Evolutionary conservation across 1,284 basidiomycete genomes (phyloP), one percentile per base, ranked within the genome.

Genomic region (Microbotryum intermedium): DNA sequence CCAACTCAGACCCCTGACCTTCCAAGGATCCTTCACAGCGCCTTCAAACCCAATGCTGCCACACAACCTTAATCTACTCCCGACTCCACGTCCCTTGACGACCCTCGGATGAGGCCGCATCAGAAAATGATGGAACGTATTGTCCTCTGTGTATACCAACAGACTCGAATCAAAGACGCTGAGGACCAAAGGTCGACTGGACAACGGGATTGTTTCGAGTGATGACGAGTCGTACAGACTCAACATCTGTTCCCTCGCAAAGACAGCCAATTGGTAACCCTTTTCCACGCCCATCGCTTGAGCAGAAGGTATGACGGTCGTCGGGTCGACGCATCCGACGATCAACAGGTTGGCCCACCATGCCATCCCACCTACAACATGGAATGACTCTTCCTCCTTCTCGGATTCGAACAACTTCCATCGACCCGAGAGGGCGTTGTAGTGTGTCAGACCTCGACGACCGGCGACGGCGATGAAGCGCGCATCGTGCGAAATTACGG

Each of bases 311-410:
- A 16, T 11, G 29, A 30, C 29, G 34, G 46, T 18, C 23, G 20
- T 23, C 4, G 23, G 34, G 18, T 61, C 66, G 18, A 56, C 28
- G 51, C 61, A 64, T 1, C 90, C 91, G 21, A 84, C 92, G 60
- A 99, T 85, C 55, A 99, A 79, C 5, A 97, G 89, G 72, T 97
- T 93, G 68, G 94, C 89, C 73, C 95, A 98, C 95, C 95, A 99
- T 23, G 94, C 76, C 69, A 99, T 75, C 4, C 95, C 95, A 21
- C 95, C 95, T 70, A 85, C 83, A 13, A 99, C 92, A 3, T 80
- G 75, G 70, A 98, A 95, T 0, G 84, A 84, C 67, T 90, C 84
- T 73, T 97, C 94, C 74, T 98, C 90, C n/a, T 82, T 78, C 62
- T 87, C 82, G 65, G 85, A 84, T 10, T 80, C 80, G 71, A 97